These are phyloP conservation scores for Trametes hirsuta DNA, from an alignment of 1,284 basidiomycete genomes.

Conservation along the genomic window DNA sequence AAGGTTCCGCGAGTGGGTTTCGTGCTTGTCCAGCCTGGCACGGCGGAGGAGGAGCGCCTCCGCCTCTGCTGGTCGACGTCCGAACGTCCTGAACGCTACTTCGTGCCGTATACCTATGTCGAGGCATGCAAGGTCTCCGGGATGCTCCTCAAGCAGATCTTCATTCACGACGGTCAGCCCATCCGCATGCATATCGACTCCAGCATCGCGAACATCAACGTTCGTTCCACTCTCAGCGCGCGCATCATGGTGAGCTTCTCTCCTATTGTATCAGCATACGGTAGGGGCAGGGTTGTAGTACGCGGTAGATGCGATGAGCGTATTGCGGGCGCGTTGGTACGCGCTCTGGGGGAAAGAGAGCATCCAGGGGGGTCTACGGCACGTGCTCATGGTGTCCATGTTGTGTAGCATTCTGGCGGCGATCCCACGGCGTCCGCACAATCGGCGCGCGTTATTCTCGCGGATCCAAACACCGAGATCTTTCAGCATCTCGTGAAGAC, in stretches of 20 bases:
- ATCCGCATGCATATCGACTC: slow-evolving; percentile 77
- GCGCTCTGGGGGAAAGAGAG: not conserved
- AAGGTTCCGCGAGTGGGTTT: slow-evolving; percentile 78
- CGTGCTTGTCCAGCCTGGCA: slow-evolving; percentile 68
- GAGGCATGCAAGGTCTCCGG: slow-evolving; percentile 77
- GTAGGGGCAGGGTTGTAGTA: not conserved
- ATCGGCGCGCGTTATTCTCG: slow-evolving; percentile 72
- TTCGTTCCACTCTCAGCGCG: slow-evolving; percentile 59
- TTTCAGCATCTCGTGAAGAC: slow-evolving; percentile 71
- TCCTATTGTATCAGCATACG: not conserved
- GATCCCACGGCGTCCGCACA: slow-evolving; percentile 67
- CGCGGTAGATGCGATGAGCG: not conserved
- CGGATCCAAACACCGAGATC: slow-evolving; percentile 73
- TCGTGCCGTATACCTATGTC: slow-evolving; percentile 78
- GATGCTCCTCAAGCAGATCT: slow-evolving; percentile 73
- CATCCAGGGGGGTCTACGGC: not conserved
- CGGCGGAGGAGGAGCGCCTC: slow-evolving; percentile 71
- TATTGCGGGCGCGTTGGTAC: not conserved
- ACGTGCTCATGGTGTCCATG: slow-evolving; percentile 10
- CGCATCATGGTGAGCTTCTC: slow-evolving; percentile 62
- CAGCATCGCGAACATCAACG: slow-evolving; percentile 75
- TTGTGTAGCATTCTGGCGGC: slow-evolving; percentile 71
- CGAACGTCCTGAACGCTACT: slow-evolving; percentile 71
- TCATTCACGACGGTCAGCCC: slow-evolving; percentile 60
- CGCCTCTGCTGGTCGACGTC: slow-evolving; percentile 64